These are phyloP conservation scores for Phialemoniopsis sp. DNA, from an alignment of 2,329 filamentous ascomycete genomes.

Conservation along the genomic window DNA sequence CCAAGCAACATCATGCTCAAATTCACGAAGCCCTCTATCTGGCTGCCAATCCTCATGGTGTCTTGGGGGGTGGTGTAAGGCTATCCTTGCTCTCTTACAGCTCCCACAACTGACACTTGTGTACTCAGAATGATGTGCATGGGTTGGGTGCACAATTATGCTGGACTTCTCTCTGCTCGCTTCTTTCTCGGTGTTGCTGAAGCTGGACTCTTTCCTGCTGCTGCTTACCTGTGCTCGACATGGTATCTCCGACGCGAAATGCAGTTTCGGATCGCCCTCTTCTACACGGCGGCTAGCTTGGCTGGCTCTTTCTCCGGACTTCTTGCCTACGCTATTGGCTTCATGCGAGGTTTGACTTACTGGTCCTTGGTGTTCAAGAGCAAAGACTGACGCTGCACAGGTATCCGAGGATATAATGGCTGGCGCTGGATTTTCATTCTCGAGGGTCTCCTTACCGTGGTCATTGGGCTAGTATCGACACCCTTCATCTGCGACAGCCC, in stretches of 20 bases:
- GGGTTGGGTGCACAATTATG: slow-evolving; percentile 35
- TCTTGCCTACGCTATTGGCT: slow-evolving; percentile 50
- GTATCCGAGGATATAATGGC: slow-evolving; percentile 42
- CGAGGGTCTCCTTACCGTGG: slow-evolving; percentile 51
- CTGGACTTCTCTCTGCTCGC: slow-evolving; percentile 33
- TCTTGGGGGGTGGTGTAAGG: slow-evolving; percentile 42
- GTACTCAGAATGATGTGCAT: slow-evolving; percentile 41
- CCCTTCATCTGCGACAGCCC: slow-evolving; percentile 67
- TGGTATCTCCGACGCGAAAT: slow-evolving; percentile 52
- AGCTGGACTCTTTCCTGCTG: slow-evolving; percentile 45
- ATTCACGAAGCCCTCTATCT: slow-evolving; percentile 28
- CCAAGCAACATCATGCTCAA: slow-evolving; percentile 36
- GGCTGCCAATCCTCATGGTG: slow-evolving; percentile 31
- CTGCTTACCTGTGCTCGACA: slow-evolving; percentile 47
- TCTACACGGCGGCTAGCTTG: slow-evolving; percentile 50
- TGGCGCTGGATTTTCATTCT: slow-evolving; percentile 60
- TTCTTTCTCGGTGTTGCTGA: slow-evolving; percentile 53
- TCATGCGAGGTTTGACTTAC: slow-evolving; percentile 48
- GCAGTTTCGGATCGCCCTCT: slow-evolving; percentile 50
- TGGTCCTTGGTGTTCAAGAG: too few species aligned
- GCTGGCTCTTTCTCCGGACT: slow-evolving; percentile 55
- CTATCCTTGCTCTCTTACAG: too few species aligned
- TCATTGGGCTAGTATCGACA: slow-evolving; percentile 44
- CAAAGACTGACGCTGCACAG: too few species aligned
- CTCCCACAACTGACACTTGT: too few species aligned